Base-by-base conservation (phyloP, 345 rosid genomes). In the Hibiscus tridactylites region DNA sequence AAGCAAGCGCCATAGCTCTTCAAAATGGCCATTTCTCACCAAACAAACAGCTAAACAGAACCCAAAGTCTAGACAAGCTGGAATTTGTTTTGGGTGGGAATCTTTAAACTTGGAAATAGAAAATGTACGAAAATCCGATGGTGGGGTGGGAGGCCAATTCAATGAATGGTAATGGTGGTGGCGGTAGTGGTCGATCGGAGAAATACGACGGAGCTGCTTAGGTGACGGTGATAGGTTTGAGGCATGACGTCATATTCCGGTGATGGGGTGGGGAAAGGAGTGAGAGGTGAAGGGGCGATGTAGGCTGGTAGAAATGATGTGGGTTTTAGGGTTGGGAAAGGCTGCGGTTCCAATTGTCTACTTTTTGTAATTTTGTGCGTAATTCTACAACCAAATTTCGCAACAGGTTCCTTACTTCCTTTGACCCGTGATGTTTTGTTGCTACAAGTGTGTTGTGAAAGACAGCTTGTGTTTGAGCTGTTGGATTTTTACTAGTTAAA, bases 1-100 rank as follows among this genome's bases (percentile, higher is more conserved):
- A 80, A 77, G 83, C 77, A 79, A 73, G 80, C 17, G 66, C 82
- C 67, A 73, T 26, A 78, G 75, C 81, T 37, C 78, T 74, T 83
- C 79, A 88, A 77, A 59, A 79, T 71, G 53, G 74, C 80, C 93
- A 87, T 83, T 42, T 78, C 17, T 15, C 16, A 19, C 49, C 3
- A 42, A 42, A 42, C 46, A 42, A 50, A 52, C 53, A 59, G 31
- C 11, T 21, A 72, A 44, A 28, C 6, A 11, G 49, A 63, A 70
- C 65, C 50, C 35, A 64, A 26, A 68, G 17, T 50, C 1, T 50
- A 50, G 17, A 13, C 5, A 50, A 50, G 54, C 17, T 50, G 16
- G 54, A 42, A 9, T 42, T 42, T 42, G 46, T 42, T 2, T 42
- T 1, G 11, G 46, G 46, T 42, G 1, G 46, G 46, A 50, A 49